Conservation (phyloP, 306 rosid species). For the Nissolia schottii region DNA sequence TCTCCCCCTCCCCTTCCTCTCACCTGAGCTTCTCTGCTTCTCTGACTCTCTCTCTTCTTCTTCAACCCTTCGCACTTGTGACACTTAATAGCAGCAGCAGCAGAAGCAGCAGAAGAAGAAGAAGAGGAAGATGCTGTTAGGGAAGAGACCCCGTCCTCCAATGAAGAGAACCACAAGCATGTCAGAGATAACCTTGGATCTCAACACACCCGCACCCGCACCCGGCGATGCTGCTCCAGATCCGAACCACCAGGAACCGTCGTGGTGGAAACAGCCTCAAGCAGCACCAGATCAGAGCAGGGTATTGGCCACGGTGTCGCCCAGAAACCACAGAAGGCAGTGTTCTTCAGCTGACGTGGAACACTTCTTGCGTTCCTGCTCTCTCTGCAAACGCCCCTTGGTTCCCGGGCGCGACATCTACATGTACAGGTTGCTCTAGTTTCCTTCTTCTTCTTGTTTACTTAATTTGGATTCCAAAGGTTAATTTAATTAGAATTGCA, state of each 20-base stretch:
- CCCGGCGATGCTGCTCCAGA: conserved; percentile 30
- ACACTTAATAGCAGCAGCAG: not conserved
- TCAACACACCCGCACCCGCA: conserved; percentile 23
- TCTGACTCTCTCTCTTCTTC: not conserved
- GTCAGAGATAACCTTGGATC: conserved; percentile 79
- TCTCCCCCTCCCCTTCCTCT: no score
- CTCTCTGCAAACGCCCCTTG: conserved; percentile 70
- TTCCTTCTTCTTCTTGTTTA: no score
- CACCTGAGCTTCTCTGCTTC: conserved; percentile 20
- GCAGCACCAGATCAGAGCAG: conserved; percentile 29
- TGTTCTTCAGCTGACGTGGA: conserved; percentile 37
- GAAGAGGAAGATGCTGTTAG: conserved; percentile 53
- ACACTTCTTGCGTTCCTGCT: conserved; percentile 64
- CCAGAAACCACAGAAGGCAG: conserved; percentile 41
- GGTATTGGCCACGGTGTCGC: conserved; percentile 26
- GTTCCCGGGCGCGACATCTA: conserved; percentile 78
- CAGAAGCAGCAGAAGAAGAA: not conserved
- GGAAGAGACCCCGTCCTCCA: conserved; percentile 77
- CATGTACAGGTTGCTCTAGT: conserved; percentile 99
- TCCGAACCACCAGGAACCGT: not conserved
- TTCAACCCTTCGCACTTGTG: not conserved
- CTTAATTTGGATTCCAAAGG: no score
- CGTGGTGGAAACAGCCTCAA: not conserved
- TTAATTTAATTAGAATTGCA: conserved; percentile 20
- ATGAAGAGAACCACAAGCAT: conserved; percentile 81